Percentiles rank a stretch among this genome's conserved stretches.
Evolutionary conservation across 164 flowering plant genomes (phyloP).

Genomic region (Magnolia officinalis): DNA sequence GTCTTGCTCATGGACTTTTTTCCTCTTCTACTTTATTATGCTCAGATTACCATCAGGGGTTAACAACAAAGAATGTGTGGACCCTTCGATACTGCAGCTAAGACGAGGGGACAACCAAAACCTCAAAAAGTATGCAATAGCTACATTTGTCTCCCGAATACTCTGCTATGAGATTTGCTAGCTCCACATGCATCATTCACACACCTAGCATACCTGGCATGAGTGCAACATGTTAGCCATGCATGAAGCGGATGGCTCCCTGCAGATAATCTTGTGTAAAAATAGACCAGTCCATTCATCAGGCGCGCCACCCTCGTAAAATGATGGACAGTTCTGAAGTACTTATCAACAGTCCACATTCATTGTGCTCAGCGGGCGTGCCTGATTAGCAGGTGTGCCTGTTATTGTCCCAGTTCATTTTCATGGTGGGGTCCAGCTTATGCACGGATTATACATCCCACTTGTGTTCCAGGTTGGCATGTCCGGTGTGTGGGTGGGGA

Average conservation of each 20-base stretch:
- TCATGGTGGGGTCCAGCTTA: background rate
- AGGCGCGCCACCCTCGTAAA: background rate
- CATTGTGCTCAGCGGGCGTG: background rate
- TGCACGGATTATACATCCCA: background rate
- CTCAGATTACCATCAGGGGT: constrained; percentile 26
- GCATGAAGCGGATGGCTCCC: background rate
- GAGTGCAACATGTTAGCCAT: no score
- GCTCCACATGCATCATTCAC: no score
- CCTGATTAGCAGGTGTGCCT: background rate
- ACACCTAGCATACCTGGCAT: no score
- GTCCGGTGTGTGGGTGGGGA: background rate
- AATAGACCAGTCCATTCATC: background rate
- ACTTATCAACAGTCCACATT: background rate
- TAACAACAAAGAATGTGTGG: constrained; percentile 19
- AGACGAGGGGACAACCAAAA: constrained; percentile 45
- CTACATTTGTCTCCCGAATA: background rate
- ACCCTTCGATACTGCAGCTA: constrained; percentile 44
- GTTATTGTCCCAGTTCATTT: background rate
- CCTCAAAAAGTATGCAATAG: constrained; percentile 48
- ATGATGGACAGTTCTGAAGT: background rate
- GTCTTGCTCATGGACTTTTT: background rate
- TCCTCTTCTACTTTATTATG: background rate
- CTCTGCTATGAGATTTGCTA: no score
- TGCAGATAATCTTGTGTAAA: background rate
- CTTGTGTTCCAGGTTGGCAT: background rate